Percentiles rank a stretch among this genome's conserved stretches.
phyloP scores from a whole-genome alignment of 1,139 yeast species.

The Geotrichum phurueaensis region DNA sequence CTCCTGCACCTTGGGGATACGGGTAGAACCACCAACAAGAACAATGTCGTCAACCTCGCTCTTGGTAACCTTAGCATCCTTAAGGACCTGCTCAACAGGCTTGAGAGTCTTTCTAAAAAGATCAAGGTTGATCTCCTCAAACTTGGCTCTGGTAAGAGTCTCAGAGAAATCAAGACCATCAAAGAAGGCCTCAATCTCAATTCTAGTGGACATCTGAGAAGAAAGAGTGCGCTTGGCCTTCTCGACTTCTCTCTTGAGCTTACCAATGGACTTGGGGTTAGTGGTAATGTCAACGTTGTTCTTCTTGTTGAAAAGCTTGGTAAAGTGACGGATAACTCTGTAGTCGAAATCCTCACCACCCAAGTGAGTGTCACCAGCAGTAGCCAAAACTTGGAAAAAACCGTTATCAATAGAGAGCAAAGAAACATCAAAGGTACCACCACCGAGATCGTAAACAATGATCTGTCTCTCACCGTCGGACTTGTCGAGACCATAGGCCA shows the following conservation, averaged over 20 bases:
- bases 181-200: constrained; percentile 90
- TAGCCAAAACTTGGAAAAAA: constrained; percentile 90
- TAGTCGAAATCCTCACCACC: constrained; percentile 98
- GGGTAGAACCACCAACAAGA: constrained; percentile 94
- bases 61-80: constrained; percentile 80
- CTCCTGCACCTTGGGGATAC: constrained; percentile 96
- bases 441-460: constrained; percentile 92
- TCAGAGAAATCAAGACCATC: constrained; percentile 95
- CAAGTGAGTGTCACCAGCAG: constrained; percentile 96
- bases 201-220: constrained; percentile 80
- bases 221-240: constrained; percentile 94
- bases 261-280: constrained; percentile 76
- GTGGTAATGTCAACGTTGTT: constrained; percentile 67
- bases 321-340: constrained; percentile 80
- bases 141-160: constrained; percentile 89
- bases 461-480: constrained; percentile 78
- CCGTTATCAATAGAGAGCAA: constrained; percentile 85
- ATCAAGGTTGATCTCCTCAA: constrained; percentile 86
- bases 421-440: constrained; percentile 93
- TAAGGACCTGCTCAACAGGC: constrained; percentile 89
- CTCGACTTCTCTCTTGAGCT: constrained; percentile 92
- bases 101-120: constrained; percentile 83
- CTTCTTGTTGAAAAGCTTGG: constrained; percentile 83
- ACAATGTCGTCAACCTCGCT: constrained; percentile 86
- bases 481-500: constrained; percentile 96